These are phyloP conservation scores for Acanthamoeba rhysodes DNA, from an alignment of 208 protist genomes.

Conservation along the genomic window DNA sequence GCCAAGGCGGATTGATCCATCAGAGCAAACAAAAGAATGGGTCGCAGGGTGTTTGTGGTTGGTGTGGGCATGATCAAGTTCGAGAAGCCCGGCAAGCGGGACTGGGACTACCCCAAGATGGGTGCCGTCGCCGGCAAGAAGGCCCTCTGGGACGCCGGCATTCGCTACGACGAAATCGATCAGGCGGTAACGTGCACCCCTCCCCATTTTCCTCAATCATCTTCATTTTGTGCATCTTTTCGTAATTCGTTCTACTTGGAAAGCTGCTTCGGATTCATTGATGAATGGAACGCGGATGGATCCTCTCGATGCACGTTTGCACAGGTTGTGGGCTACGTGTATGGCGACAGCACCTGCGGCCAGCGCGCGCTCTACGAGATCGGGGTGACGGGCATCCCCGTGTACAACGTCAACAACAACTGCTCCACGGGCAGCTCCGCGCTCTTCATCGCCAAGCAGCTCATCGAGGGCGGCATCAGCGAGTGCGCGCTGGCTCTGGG, in stretches of 20 bases:
- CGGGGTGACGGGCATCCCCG: conserved; percentile 81
- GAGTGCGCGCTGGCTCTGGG: conserved; percentile 84
- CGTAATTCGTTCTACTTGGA: too few relatives aligned
- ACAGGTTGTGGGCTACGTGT: conserved; percentile 72
- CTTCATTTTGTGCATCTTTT: too few relatives aligned
- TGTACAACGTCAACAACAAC: conserved; percentile 88
- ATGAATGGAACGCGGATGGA: background rate
- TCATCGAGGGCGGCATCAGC: conserved; percentile 75
- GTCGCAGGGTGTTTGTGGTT: conserved; percentile 78
- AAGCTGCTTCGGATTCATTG: background rate
- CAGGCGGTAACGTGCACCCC: conserved; percentile 30
- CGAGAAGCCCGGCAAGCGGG: conserved; percentile 82
- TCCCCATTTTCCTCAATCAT: background rate
- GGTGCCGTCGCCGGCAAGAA: conserved; percentile 79
- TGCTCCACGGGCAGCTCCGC: conserved; percentile 83
- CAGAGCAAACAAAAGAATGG: conserved; percentile 7
- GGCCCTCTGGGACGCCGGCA: conserved; percentile 79
- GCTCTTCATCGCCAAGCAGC: conserved; percentile 76
- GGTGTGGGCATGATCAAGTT: conserved; percentile 87
- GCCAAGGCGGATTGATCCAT: too few relatives aligned
- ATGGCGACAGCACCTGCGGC: conserved; percentile 84
- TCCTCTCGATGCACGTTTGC: too few relatives aligned
- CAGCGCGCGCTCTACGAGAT: conserved; percentile 84
- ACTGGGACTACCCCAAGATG: conserved; percentile 83
- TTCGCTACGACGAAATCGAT: conserved; percentile 74